These are phyloP conservation scores for Trichoderma pleuroti DNA, from an alignment of 2,329 filamentous ascomycete genomes.

Conservation along the genomic window DNA sequence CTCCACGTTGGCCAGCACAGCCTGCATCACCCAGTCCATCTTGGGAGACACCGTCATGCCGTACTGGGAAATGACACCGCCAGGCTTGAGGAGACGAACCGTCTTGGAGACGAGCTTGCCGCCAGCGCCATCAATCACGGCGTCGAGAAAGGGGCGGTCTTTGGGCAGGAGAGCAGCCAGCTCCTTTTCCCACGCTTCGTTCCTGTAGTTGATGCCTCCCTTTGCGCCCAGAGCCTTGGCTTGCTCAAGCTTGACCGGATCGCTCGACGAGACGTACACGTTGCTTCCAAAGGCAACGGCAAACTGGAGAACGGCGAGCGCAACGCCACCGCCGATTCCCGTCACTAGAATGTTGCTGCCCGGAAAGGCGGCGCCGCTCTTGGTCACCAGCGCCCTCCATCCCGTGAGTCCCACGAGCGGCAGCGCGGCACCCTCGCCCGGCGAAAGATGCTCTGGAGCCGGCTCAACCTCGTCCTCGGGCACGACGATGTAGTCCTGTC, in stretches of 20 bases:
- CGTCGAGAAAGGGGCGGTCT: slow-evolving; percentile 69
- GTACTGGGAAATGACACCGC: slow-evolving; percentile 81
- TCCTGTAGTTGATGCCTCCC: slow-evolving; percentile 80
- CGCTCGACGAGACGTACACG: slow-evolving; percentile 79
- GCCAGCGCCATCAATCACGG: slow-evolving; percentile 86
- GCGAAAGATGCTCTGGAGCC: slow-evolving; percentile 67
- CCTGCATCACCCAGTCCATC: slow-evolving; percentile 82
- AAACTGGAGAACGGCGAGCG: slow-evolving; percentile 76
- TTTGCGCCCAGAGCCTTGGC: slow-evolving; percentile 70
- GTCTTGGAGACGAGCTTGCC: slow-evolving; percentile 74
- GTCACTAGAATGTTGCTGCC: slow-evolving; percentile 80
- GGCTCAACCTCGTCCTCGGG: slow-evolving; percentile 70
- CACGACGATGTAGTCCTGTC: slow-evolving; percentile 69
- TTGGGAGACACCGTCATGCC: slow-evolving; percentile 86
- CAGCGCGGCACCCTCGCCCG: slow-evolving; percentile 75
- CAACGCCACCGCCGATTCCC: slow-evolving; percentile 90
- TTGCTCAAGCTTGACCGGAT: slow-evolving; percentile 68
- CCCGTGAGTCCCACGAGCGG: slow-evolving; percentile 83
- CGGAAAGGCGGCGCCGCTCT: slow-evolving; percentile 60
- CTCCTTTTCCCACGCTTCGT: slow-evolving; percentile 76
- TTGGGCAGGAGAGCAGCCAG: slow-evolving; percentile 59
- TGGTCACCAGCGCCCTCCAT: slow-evolving; percentile 81
- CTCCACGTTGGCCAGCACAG: slow-evolving; percentile 84
- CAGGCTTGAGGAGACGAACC: slow-evolving; percentile 67
- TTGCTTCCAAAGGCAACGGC: slow-evolving; percentile 69